These are phyloP conservation scores for Paramecium sonneborni DNA, from an alignment of 73 alveolate genomes.

Conservation along the genomic window DNA sequence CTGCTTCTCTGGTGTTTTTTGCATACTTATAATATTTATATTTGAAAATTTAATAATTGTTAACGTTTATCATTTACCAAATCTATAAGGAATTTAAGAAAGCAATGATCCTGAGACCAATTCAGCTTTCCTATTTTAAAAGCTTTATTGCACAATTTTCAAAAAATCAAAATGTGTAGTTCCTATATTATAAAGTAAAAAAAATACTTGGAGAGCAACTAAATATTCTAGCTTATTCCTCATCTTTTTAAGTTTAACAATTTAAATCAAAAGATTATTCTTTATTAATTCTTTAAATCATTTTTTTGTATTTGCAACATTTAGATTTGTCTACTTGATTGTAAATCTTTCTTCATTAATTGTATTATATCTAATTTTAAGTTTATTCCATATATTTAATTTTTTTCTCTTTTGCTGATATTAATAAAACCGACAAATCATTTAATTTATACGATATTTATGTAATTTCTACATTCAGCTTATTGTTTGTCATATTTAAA, in stretches of 20 bases:
- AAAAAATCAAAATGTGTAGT: background rate
- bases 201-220: conserved; percentile 15
- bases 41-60: conserved; percentile 12
- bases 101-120: conserved; percentile 38
- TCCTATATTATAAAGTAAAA: background rate
- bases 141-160: background rate
- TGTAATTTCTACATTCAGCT: background rate
- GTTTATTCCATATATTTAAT: background rate
- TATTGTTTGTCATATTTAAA: background rate
- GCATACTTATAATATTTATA: conserved; percentile 8
- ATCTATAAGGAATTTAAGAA: conserved; percentile 3
- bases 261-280: background rate
- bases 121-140: conserved; percentile 4
- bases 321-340: background rate
- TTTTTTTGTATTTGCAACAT: background rate
- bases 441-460: background rate
- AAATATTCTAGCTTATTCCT: background rate
- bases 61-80: conserved; percentile 47
- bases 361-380: background rate
- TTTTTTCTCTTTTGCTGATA: background rate
- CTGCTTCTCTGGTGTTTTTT: conserved; percentile 28
- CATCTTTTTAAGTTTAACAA: background rate
- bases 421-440: background rate
- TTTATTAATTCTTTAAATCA: background rate
- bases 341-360: background rate